Base-by-base conservation (phyloP, 176 grass and related monocot species). In the Melocanna baccifera region DNA sequence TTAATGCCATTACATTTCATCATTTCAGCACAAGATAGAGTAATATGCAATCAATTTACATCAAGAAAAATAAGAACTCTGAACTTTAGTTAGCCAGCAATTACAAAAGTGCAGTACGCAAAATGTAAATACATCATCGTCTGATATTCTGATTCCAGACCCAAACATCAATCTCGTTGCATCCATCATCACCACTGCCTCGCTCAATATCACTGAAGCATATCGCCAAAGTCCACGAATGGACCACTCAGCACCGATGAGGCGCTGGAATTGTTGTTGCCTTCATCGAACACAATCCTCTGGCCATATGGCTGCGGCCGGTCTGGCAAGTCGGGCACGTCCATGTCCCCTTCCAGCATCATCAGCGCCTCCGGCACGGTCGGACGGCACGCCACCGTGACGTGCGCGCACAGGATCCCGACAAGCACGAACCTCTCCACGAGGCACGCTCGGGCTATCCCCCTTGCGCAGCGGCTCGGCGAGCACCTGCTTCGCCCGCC, bases 271-370 rank as follows among this genome's bases (percentile, higher is more conserved):
- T 89, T 92, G 74, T 51, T 30, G 0, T 67, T 81, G 13, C 56
- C 89, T 34, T 86, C 64, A 26, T 87, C 88, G 47, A 83, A 89
- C 9, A 55, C 73, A 2, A 88, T 90, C 74, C 93, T 87, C 30
- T 89, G 92, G 5, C 88, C 85, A 18, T 91, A 81, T 53, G 93
- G 87, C 76, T 89, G 71, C 7, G 96, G 91, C 22, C 93, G 86
- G 74, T 99, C 91, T 0, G 93, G 96, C 61, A 99, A 70, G 11
- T 86, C 87, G 12, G 96, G 96, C 69, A 99, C 42, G n/a, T 90
- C 89, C 66, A 91, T 3, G 77, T 99, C 96, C 16, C 96, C 91
- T 22, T 96, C 91, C 53, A 99, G 81, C 91, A 96, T 99, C 88
- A 84, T 92, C 87, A 99, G 58, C n/a, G 89, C 93, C 74, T 96